These are phyloP conservation scores for Thuidium tamariscinum DNA, from an alignment of 225 moss, liverwort and hornwort genomes.

Conservation along the genomic window DNA sequence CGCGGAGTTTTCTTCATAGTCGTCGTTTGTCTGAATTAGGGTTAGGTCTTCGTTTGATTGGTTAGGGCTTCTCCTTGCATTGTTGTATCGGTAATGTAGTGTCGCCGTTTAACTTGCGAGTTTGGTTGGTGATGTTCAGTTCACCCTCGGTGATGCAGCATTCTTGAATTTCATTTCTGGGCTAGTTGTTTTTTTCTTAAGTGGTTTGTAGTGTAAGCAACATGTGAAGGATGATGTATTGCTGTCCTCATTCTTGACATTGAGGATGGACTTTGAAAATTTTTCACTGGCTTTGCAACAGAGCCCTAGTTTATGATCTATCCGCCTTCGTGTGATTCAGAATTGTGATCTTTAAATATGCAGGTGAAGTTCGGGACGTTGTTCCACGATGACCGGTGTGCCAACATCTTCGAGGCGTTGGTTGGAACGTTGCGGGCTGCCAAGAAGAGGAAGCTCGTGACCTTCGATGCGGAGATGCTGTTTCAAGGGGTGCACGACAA, in stretches of 20 bases:
- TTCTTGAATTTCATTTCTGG: neutral
- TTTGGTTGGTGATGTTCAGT: neutral
- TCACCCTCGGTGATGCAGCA: neutral
- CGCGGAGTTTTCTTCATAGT: neutral
- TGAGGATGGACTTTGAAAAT: neutral
- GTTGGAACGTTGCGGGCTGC: constrained; percentile 88
- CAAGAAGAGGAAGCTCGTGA: constrained; percentile 78
- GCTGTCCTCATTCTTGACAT: neutral
- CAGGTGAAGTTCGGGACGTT: constrained; percentile 91
- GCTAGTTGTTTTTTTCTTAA: neutral
- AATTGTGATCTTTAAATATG: neutral
- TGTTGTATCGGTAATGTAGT: neutral
- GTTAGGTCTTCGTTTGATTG: neutral
- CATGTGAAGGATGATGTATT: neutral
- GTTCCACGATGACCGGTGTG: constrained; percentile 82
- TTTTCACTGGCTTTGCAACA: neutral
- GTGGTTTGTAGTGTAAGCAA: neutral
- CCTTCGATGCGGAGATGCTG: constrained; percentile 72
- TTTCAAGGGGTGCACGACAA: constrained; percentile 93
- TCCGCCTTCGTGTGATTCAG: neutral
- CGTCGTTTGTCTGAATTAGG: neutral
- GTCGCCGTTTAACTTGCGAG: neutral
- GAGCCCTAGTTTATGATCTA: neutral
- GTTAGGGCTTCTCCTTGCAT: neutral
- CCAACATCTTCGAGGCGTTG: constrained; percentile 85